Conservation (phyloP, 108 stramenopile genomes). For the Aurantiochytrium sp. region DNA sequence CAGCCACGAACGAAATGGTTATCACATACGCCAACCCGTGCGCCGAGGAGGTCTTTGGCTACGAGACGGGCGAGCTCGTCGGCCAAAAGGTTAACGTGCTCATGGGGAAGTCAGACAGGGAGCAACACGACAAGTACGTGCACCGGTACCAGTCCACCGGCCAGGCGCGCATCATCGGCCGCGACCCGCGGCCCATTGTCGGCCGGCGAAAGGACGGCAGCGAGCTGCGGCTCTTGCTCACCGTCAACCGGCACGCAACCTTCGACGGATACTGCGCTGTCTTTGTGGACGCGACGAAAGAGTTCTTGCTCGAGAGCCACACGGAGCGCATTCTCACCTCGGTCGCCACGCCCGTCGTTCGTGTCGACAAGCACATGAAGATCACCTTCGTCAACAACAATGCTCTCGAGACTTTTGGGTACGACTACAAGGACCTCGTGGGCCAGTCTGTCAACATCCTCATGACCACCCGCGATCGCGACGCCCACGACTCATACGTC, state of each 20-base stretch:
- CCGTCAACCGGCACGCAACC: background rate
- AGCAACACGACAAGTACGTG: background rate
- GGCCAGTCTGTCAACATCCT: background rate
- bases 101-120: background rate
- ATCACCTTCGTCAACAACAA: constrained; percentile 1
- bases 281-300: background rate
- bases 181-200: background rate
- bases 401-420: background rate
- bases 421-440: background rate
- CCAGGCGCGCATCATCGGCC: background rate
- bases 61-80: background rate
- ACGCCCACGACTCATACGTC: background rate
- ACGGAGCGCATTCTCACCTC: background rate
- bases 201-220: background rate
- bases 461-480: background rate
- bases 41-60: background rate
- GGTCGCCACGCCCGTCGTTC: background rate
- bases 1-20: background rate
- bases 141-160: background rate
- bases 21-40: background rate
- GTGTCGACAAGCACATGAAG: background rate
- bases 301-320: background rate
- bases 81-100: background rate
- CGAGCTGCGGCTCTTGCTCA: background rate
- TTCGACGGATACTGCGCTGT: background rate